These are phyloP conservation scores for Rhododendron griersonianum DNA, from an alignment of 148 eudicot genomes.

Conservation along the genomic window DNA sequence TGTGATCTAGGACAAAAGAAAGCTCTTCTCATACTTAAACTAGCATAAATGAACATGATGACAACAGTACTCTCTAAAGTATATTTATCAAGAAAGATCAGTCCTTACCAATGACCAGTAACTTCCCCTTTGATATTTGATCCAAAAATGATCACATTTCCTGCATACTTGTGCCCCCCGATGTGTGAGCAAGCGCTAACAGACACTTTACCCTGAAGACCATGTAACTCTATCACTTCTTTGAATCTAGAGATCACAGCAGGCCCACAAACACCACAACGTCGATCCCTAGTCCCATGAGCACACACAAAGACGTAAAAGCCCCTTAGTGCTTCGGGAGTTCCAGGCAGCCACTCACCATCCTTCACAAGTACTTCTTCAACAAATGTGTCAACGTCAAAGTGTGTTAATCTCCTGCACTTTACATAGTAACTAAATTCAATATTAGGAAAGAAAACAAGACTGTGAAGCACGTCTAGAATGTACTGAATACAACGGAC, in stretches of 20 bases:
- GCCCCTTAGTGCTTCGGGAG: constrained; percentile 76
- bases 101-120: constrained; percentile 81
- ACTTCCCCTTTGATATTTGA: constrained; percentile 47
- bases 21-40: background rate
- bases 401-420: constrained; percentile 96
- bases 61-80: constrained; percentile 1
- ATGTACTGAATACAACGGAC: background rate
- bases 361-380: constrained; percentile 95
- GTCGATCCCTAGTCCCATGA: constrained; percentile 89
- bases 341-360: constrained; percentile 94
- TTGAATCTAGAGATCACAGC: constrained; percentile 67
- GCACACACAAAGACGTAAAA: constrained; percentile 81
- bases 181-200: constrained; percentile 95
- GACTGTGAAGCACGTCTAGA: background rate
- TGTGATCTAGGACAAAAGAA: background rate
- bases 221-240: constrained; percentile 68
- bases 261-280: constrained; percentile 99
- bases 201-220: constrained; percentile 75
- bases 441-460: background rate
- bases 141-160: constrained; percentile 91
- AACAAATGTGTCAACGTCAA: constrained; percentile 94
- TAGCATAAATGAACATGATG: background rate
- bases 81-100: background rate
- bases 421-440: constrained; percentile 3
- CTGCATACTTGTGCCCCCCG: constrained; percentile 97